phyloP scores from a whole-genome alignment of 306 rosid genomes.

The Luffa acutangula region DNA sequence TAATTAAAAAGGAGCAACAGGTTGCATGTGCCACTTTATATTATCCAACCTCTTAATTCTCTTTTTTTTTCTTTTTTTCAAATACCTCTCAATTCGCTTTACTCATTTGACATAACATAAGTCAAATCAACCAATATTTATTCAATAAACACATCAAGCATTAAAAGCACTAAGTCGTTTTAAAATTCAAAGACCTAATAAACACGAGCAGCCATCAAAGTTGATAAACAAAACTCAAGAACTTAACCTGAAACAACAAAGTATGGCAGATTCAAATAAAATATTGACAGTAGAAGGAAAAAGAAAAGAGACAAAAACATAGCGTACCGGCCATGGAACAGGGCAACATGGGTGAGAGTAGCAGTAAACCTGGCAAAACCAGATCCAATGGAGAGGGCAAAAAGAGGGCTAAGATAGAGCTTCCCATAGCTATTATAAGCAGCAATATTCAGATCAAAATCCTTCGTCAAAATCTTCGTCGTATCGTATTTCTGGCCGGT shows the following conservation, averaged over 20 bases:
- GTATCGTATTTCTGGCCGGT: slow-evolving; percentile 75
- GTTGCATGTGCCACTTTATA: background rate
- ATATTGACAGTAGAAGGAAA: background rate
- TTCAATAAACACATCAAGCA: background rate
- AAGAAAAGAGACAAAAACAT: background rate
- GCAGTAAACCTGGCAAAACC: slow-evolving; percentile 94
- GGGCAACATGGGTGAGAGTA: slow-evolving; percentile 88
- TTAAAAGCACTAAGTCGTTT: too few relatives aligned
- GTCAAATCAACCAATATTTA: background rate
- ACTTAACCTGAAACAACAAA: background rate
- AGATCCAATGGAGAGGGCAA: slow-evolving; percentile 91
- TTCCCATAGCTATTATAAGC: slow-evolving; percentile 78
- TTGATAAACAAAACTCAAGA: background rate
- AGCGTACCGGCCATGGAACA: slow-evolving; percentile 71
- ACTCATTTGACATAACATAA: background rate
- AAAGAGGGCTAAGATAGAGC: slow-evolving; percentile 93
- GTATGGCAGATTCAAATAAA: background rate
- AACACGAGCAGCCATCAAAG: background rate
- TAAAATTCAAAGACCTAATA: background rate
- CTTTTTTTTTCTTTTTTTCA: background rate
- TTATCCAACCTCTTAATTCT: background rate
- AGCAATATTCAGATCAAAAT: slow-evolving; percentile 51
- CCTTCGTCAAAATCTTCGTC: slow-evolving; percentile 57
- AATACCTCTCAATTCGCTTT: background rate
- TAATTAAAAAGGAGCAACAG: background rate